Percentiles rank a stretch among this genome's conserved stretches.
Evolutionary conservation across 1,284 basidiomycete species (phyloP).

Genomic region (Mycocalia duriaeana): DNA sequence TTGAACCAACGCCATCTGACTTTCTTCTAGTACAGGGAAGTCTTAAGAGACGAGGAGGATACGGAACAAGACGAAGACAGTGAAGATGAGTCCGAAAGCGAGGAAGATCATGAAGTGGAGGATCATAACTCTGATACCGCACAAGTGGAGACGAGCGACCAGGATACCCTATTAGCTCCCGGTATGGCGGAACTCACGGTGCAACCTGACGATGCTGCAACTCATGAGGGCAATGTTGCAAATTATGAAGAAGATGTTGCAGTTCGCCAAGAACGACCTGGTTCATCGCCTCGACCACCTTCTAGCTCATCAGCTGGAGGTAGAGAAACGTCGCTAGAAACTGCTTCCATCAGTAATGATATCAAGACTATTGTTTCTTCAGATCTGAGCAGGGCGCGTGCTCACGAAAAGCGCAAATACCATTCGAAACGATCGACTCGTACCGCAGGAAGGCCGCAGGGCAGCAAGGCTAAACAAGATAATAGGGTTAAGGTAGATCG

Average conservation of each 20-base stretch:
- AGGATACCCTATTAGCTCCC: not conserved
- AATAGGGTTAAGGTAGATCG: conserved; percentile 59
- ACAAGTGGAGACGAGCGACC: not conserved
- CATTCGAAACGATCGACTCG: conserved; percentile 65
- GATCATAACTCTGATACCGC: conserved; percentile 17
- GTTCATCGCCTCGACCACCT: not conserved
- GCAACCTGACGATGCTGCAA: too few relatives aligned
- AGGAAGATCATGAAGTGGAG: conserved; percentile 29
- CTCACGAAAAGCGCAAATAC: conserved; percentile 67
- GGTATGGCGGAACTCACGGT: conserved; percentile 7
- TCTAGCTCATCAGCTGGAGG: conserved; percentile 1
- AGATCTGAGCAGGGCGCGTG: conserved; percentile 58
- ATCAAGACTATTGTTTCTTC: conserved; percentile 58
- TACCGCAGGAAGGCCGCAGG: conserved; percentile 68
- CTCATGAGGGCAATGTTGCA: too few relatives aligned
- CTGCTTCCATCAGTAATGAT: not conserved
- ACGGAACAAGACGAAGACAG: conserved; percentile 23
- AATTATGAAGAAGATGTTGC: too few relatives aligned
- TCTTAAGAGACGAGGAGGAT: conserved; percentile 42
- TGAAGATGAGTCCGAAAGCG: conserved; percentile 33
- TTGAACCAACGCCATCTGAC: not conserved
- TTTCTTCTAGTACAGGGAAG: conserved; percentile 58
- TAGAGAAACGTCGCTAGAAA: conserved; percentile 1
- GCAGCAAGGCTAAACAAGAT: conserved; percentile 83
- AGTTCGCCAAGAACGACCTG: too few relatives aligned